Percentiles rank a stretch among this genome's conserved stretches.
Evolutionary conservation across 306 rosid genomes (phyloP).

Genomic region (Lathyrus oleraceus): DNA sequence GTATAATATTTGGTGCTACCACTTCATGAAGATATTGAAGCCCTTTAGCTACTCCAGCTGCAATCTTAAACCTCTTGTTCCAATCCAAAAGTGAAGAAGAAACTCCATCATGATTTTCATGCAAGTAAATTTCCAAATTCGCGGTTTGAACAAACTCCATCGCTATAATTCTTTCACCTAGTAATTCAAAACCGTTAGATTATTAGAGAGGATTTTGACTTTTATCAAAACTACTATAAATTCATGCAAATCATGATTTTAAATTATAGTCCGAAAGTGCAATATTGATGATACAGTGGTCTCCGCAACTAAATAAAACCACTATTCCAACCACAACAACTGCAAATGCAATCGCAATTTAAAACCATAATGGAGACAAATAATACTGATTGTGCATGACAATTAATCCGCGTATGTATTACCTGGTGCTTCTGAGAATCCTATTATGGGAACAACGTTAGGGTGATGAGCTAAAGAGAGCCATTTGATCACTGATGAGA

Average conservation of each 20-base stretch:
- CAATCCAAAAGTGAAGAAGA: slow-evolving; percentile 49
- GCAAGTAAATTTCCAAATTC: slow-evolving; percentile 63
- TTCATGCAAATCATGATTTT: too few relatives aligned
- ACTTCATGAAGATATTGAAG: slow-evolving; percentile 76
- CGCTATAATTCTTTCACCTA: slow-evolving; percentile 68
- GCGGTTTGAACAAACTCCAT: slow-evolving; percentile 64
- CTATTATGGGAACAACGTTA: slow-evolving; percentile 68
- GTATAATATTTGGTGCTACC: slow-evolving; percentile 66
- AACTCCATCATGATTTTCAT: slow-evolving; percentile 62
- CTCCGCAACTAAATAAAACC: too few relatives aligned
- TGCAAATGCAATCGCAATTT: too few relatives aligned
- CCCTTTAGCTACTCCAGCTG: slow-evolving; percentile 83
- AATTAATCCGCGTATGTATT: background rate
- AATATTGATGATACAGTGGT: too few relatives aligned
- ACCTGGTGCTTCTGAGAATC: slow-evolving; percentile 79
- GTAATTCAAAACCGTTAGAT: background rate
- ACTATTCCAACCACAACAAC: too few relatives aligned
- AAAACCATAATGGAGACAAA: too few relatives aligned
- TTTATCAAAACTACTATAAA: too few relatives aligned
- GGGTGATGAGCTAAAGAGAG: slow-evolving; percentile 81
- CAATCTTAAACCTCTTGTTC: slow-evolving; percentile 64
- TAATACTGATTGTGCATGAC: too few relatives aligned
- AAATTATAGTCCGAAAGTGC: too few relatives aligned
- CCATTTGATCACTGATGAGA: slow-evolving; percentile 56
- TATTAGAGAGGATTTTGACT: too few relatives aligned